Evolutionary conservation across 371 early-diverging fungal species (phyloP).

Genomic region (Mucor mucedo): DNA sequence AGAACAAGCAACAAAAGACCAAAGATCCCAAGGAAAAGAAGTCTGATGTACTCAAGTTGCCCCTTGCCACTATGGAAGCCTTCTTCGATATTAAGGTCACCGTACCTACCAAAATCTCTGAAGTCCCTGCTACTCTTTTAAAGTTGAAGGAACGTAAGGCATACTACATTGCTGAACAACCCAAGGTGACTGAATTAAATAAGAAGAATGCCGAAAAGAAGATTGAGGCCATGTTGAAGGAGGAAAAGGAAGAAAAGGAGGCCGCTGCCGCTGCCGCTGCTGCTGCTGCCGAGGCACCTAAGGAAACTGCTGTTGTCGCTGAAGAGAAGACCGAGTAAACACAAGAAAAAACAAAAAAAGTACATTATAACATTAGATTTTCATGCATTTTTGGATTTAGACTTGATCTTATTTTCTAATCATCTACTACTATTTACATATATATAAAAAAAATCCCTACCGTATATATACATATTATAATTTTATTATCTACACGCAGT

Average conservation of each 20-base stretch:
- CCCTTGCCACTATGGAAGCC: constrained; percentile 81
- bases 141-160: constrained; percentile 75
- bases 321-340: constrained; percentile 12
- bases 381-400: constrained; percentile 7
- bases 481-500: not conserved
- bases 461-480: not conserved
- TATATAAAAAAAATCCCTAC: not conserved
- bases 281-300: constrained; percentile 4
- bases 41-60: constrained; percentile 74
- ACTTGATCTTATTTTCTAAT: constrained; percentile 2
- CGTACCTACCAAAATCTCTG: constrained; percentile 76
- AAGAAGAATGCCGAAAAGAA: constrained; percentile 87
- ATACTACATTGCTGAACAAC: constrained; percentile 78
- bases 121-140: constrained; percentile 73
- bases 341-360: not conserved
- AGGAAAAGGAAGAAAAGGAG: constrained; percentile 49
- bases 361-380: constrained; percentile 1
- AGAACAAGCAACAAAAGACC: constrained; percentile 34
- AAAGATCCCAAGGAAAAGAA: constrained; percentile 68
- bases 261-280: constrained; percentile 13
- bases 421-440: constrained; percentile 2
- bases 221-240: constrained; percentile 71
- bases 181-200: constrained; percentile 80
- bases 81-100: constrained; percentile 82
- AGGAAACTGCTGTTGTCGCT: not conserved